Conservation (phyloP, 352 stramenopile genomes). For the Pythium monospermum region DNA sequence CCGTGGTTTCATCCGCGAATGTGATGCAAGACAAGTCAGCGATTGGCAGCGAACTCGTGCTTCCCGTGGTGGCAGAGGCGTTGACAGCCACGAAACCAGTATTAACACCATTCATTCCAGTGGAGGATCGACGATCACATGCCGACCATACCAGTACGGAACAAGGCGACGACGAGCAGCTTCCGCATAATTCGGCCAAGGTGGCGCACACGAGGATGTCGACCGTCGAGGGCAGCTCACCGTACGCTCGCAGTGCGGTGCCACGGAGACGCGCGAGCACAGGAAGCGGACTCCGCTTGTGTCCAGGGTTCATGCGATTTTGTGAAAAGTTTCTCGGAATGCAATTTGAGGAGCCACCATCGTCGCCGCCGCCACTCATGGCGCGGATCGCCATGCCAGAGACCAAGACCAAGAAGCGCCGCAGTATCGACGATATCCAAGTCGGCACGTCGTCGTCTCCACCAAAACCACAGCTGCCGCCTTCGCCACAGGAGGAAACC, state of each 20-base stretch:
- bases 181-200: too few relatives aligned
- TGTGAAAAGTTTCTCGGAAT: slow-evolving; percentile 57
- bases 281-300: slow-evolving; percentile 44
- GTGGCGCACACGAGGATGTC: too few relatives aligned
- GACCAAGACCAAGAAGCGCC: slow-evolving; percentile 15
- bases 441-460: slow-evolving; percentile 11
- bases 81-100: too few relatives aligned
- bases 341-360: slow-evolving; percentile 11
- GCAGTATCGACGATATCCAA: slow-evolving; percentile 19
- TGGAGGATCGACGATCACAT: slow-evolving; percentile 11
- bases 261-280: slow-evolving; percentile 16
- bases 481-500: too few relatives aligned
- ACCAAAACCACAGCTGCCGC: too few relatives aligned
- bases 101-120: too few relatives aligned
- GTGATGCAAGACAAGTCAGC: slow-evolving; percentile 8
- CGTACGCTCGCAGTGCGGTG: slow-evolving; percentile 1
- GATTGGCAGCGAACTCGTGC: slow-evolving; percentile 1
- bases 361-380: background rate
- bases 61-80: background rate
- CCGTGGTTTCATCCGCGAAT: slow-evolving; percentile 13
- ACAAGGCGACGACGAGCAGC: too few relatives aligned
- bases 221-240: too few relatives aligned
- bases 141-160: slow-evolving; percentile 14
- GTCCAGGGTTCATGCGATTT: slow-evolving; percentile 61
- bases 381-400: background rate